phyloP scores from a whole-genome alignment of 2,329 filamentous ascomycete species.

The Hymenoscyphus fraxineus region DNA sequence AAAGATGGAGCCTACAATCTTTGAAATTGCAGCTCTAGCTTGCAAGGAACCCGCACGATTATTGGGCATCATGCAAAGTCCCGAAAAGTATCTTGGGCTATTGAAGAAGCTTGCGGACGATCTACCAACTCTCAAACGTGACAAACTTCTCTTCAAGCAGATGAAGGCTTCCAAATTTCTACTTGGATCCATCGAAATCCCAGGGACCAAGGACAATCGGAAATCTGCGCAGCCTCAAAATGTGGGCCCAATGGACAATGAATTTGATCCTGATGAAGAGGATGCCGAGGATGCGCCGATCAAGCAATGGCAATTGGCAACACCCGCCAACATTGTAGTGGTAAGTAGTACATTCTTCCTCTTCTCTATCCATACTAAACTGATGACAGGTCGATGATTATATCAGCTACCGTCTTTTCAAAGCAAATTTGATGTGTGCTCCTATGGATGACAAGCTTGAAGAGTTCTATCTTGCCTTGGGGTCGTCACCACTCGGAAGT shows the following conservation, averaged over 20 bases:
- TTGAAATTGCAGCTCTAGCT: conserved; percentile 80
- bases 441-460: conserved; percentile 88
- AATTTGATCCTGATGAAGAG: conserved; percentile 39
- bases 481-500: conserved; percentile 69
- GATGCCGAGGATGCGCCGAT: conserved; percentile 42
- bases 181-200: conserved; percentile 75
- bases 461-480: conserved; percentile 77
- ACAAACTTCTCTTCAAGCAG: conserved; percentile 72
- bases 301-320: conserved; percentile 65
- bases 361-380: conserved; percentile 9
- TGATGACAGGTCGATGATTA: conserved; percentile 67
- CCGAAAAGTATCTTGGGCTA: conserved; percentile 82
- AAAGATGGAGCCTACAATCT: conserved; percentile 83
- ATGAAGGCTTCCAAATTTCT: conserved; percentile 76
- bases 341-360: conserved; percentile 24
- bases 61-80: conserved; percentile 71
- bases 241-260: conserved; percentile 4
- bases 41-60: conserved; percentile 79
- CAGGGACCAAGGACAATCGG: conserved; percentile 24
- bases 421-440: conserved; percentile 75
- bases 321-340: conserved; percentile 69
- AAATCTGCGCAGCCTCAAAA: conserved; percentile 15
- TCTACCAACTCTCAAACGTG: conserved; percentile 64
- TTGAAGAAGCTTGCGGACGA: conserved; percentile 78
- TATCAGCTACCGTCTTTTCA: conserved; percentile 84